These are phyloP conservation scores for Phytopythium chamaehyphon DNA, from an alignment of 352 stramenopile species.

Conservation along the genomic window DNA sequence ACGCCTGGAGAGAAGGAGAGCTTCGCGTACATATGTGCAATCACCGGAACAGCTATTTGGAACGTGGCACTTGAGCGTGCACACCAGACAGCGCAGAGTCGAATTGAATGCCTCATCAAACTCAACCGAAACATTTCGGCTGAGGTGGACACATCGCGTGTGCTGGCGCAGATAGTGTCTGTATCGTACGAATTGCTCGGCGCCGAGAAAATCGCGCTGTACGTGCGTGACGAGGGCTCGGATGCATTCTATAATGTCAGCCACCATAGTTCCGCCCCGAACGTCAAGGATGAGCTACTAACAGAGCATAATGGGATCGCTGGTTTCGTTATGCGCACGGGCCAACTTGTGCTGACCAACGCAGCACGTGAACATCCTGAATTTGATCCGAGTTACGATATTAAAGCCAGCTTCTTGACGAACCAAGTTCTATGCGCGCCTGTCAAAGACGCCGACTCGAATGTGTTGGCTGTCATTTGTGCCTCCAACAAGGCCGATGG, in stretches of 20 bases:
- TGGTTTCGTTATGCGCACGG: constrained; percentile 57
- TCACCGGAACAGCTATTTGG: constrained; percentile 61
- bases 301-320: constrained; percentile 71
- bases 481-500: constrained; percentile 69
- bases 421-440: constrained; percentile 57
- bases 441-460: constrained; percentile 45
- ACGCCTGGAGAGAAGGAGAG: constrained; percentile 37
- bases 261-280: constrained; percentile 3
- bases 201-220: constrained; percentile 62
- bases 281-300: constrained; percentile 41
- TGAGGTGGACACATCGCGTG: constrained; percentile 44
- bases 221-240: constrained; percentile 59
- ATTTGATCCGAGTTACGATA: constrained; percentile 60
- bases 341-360: constrained; percentile 61
- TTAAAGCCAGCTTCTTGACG: constrained; percentile 47
- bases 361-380: constrained; percentile 41
- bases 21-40: constrained; percentile 52
- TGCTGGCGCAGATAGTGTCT: constrained; percentile 61
- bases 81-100: constrained; percentile 56
- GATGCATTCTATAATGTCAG: constrained; percentile 57
- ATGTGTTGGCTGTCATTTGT: constrained; percentile 56
- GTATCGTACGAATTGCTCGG: constrained; percentile 62
- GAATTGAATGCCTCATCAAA: constrained; percentile 70
- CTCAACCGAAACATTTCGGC: constrained; percentile 72
- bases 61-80: constrained; percentile 66